phyloP scores from a whole-genome alignment of 2,329 filamentous ascomycete genomes.

The Coniosporium tulheliwenetii region DNA sequence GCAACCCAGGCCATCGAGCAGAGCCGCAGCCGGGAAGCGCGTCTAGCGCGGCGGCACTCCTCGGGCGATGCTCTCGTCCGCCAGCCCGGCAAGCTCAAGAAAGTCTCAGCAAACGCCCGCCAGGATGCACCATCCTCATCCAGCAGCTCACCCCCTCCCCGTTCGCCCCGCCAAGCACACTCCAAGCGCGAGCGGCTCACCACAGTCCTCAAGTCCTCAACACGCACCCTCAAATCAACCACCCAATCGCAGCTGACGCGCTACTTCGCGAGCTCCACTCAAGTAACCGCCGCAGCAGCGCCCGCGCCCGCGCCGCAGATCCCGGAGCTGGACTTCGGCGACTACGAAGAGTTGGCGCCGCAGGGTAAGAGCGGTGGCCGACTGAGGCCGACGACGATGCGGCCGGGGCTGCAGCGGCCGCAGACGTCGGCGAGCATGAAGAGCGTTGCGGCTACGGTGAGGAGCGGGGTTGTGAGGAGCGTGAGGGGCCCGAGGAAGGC shows the following conservation, averaged over 20 bases:
- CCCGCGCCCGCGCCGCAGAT: neutral
- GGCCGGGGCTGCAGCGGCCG: neutral
- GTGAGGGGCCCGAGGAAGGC: conserved; percentile 1
- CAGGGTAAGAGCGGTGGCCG: neutral
- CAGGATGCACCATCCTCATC: neutral
- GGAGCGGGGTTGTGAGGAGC: neutral
- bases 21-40: neutral
- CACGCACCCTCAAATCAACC: neutral
- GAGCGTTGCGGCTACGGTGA: neutral
- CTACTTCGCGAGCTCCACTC: neutral
- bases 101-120: neutral
- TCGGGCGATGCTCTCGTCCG: neutral
- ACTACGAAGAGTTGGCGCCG: neutral
- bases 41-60: neutral
- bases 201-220: neutral
- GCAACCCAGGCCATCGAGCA: neutral
- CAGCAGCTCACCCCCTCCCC: neutral
- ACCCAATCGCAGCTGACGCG: neutral
- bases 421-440: neutral
- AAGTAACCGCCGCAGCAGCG: neutral
- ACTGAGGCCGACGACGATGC: neutral
- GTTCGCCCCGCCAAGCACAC: neutral
- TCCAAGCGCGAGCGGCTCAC: neutral
- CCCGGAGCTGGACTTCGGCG: neutral
- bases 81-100: neutral